A percentile compares a stretch with the other conserved stretches of the same genome.
phyloP scores from a whole-genome alignment of 164 flowering plant genomes.

The Stephania yunnanensis region DNA sequence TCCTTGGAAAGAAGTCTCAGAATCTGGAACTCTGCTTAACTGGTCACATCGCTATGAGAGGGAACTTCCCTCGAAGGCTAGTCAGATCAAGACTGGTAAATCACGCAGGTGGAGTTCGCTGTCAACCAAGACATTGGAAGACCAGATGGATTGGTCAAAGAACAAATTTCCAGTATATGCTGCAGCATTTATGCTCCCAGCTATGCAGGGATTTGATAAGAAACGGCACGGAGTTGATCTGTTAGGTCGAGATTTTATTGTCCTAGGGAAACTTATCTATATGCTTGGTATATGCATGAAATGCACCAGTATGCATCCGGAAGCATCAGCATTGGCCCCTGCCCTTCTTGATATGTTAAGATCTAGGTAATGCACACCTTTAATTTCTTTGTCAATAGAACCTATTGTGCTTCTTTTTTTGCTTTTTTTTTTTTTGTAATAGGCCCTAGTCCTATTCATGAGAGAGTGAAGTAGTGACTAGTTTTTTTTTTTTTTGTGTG shows the following conservation, averaged over 20 bases:
- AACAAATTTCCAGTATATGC: constrained; percentile 85
- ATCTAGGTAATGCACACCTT: constrained; percentile 50
- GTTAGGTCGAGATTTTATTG: constrained; percentile 81
- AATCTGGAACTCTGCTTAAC: constrained; percentile 46
- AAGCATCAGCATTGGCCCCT: constrained; percentile 81
- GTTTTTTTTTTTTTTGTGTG: no score
- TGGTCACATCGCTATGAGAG: constrained; percentile 79
- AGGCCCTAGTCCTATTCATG: no score
- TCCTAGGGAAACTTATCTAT: constrained; percentile 85
- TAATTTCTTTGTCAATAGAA: background rate
- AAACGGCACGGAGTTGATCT: constrained; percentile 96
- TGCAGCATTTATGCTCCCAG: constrained; percentile 98
- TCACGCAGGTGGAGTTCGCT: constrained; percentile 74
- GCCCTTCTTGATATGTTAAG: constrained; percentile 78
- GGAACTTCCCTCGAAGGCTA: constrained; percentile 59
- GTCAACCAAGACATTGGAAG: constrained; percentile 32
- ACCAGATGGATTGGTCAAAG: constrained; percentile 45
- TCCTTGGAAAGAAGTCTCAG: constrained; percentile 76
- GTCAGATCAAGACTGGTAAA: constrained; percentile 60
- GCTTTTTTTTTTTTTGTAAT: no score
- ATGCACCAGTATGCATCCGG: constrained; percentile 93
- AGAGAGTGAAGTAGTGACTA: no score
- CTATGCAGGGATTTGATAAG: constrained; percentile 91
- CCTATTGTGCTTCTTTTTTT: no score
- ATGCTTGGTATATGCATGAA: constrained; percentile 94